phyloP scores from a whole-genome alignment of 257 asterid genomes.

The Primulina huaijiensis region DNA sequence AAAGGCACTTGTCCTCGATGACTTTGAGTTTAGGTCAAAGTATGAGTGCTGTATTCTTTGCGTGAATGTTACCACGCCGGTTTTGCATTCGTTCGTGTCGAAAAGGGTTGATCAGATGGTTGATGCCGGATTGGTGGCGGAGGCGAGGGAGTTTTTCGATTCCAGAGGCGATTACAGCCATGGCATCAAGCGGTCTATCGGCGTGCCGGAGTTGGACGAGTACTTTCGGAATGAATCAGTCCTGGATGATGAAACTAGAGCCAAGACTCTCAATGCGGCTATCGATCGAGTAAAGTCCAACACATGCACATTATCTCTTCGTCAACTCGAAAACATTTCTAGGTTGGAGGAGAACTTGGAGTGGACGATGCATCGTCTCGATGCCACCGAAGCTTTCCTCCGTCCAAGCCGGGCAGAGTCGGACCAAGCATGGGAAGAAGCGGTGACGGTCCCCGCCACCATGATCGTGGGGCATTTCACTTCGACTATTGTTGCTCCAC shows the following conservation, averaged over 20 bases:
- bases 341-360: slow-evolving; percentile 36
- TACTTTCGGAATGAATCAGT: slow-evolving; percentile 29
- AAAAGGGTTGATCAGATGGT: slow-evolving; percentile 54
- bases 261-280: slow-evolving; percentile 28
- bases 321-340: slow-evolving; percentile 44
- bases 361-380: slow-evolving; percentile 43
- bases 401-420: slow-evolving; percentile 23
- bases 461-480: slow-evolving; percentile 21
- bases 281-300: slow-evolving; percentile 44
- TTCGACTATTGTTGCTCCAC: background rate
- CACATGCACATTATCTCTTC: slow-evolving; percentile 39
- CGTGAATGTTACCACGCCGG: slow-evolving; percentile 39
- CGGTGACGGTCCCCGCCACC: slow-evolving; percentile 39
- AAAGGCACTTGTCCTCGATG: slow-evolving; percentile 39
- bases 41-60: slow-evolving; percentile 54
- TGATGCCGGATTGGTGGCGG: slow-evolving; percentile 44
- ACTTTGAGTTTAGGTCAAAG: slow-evolving; percentile 29
- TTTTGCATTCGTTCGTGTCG: slow-evolving; percentile 36
- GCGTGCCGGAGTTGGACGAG: slow-evolving; percentile 57
- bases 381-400: slow-evolving; percentile 48
- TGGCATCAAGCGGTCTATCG: slow-evolving; percentile 55
- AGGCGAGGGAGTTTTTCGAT: slow-evolving; percentile 35
- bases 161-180: slow-evolving; percentile 35
- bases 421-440: slow-evolving; percentile 43
- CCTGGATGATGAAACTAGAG: slow-evolving; percentile 22